Conservation (phyloP, 495 filamentous ascomycete genomes). For the Penicillium ochrochloron region DNA sequence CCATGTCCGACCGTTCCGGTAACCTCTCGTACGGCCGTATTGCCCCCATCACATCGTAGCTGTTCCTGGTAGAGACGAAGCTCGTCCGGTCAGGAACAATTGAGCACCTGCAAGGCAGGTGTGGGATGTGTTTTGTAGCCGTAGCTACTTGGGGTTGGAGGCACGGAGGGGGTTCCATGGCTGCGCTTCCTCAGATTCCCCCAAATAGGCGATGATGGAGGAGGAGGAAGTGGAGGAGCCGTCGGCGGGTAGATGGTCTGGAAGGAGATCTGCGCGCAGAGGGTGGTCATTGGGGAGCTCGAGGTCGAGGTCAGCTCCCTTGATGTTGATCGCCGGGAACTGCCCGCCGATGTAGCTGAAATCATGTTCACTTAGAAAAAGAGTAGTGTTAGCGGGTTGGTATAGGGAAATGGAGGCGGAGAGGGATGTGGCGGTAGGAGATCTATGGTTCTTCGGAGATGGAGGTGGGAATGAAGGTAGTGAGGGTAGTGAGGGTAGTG, state of each 20-base stretch:
- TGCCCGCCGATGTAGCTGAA: neutral
- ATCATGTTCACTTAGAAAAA: neutral
- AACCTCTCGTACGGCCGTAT: neutral
- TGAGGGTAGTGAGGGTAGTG: neutral
- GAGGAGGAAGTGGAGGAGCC: slow-evolving; percentile 1
- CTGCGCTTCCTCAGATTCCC: neutral
- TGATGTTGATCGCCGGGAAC: neutral
- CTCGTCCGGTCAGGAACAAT: neutral
- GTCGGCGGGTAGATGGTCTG: neutral
- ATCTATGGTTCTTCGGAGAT: neutral
- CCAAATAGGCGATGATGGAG: neutral
- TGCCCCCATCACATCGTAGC: neutral
- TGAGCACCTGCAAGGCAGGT: neutral
- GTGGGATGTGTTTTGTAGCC: neutral
- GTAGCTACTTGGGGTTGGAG: neutral
- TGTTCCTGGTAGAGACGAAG: neutral
- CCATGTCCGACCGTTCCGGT: neutral
- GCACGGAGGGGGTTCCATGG: neutral
- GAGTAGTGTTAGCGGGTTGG: neutral
- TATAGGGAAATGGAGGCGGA: neutral
- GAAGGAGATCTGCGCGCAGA: neutral
- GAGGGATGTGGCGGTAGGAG: neutral
- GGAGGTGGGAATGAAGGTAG: neutral
- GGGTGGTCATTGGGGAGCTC: neutral
- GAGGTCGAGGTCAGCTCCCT: neutral